Percentiles rank a stretch among this genome's conserved stretches.
phyloP scores from a whole-genome alignment of 1,139 yeast genomes.

The Hansenula lynferdii region DNA sequence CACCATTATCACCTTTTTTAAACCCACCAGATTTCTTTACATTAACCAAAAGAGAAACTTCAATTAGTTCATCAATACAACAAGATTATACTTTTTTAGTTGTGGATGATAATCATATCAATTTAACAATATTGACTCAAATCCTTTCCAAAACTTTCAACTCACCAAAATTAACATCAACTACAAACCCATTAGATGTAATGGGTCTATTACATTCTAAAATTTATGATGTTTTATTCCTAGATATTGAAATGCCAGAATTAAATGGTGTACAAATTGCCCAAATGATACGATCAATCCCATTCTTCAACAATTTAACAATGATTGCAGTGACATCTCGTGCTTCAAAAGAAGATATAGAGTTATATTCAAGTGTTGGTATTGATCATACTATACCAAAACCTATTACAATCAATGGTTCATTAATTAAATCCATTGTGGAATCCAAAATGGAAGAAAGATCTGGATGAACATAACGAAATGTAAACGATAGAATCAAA shows the following conservation, averaged over 20 bases:
- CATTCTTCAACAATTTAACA: neutral
- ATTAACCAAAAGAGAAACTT: neutral
- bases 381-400: conserved; percentile 4
- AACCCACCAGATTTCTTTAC: neutral
- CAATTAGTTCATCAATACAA: neutral
- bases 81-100: neutral
- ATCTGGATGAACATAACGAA: too few relatives aligned
- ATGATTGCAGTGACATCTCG: conserved; percentile 5
- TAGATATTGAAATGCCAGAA: conserved; percentile 7
- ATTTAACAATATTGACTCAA: neutral
- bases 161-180: neutral
- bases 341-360: neutral
- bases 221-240: conserved; percentile 1
- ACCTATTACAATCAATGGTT: neutral
- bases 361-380: neutral
- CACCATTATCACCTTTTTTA: neutral
- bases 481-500: too few relatives aligned
- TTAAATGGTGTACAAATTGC: conserved; percentile 3
- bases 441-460: neutral
- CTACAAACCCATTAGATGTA: conserved; percentile 2
- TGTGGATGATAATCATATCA: conserved; percentile 5
- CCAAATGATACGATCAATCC: neutral
- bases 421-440: neutral
- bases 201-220: neutral
- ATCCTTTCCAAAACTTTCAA: neutral